Conservation (phyloP, 164 flowering plant species). For the Nelumbo lutea region DNA sequence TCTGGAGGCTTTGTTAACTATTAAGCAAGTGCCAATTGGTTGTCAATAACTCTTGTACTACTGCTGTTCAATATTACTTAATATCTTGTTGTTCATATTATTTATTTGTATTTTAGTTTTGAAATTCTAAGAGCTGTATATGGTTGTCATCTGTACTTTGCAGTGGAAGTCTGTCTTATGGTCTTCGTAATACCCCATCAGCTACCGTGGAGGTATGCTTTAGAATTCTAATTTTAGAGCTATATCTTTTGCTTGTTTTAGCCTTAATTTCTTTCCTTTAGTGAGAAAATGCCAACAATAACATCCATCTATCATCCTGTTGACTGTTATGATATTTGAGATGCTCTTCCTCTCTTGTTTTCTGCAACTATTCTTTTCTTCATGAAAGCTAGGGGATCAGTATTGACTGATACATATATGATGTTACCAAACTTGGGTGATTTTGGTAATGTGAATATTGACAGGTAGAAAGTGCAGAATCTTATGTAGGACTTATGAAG, state of each 20-base stretch:
- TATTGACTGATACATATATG: not conserved
- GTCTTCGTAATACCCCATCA: conserved; percentile 79
- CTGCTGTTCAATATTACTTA: too few relatives aligned
- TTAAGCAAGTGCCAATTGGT: too few relatives aligned
- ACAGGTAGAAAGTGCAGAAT: conserved; percentile 76
- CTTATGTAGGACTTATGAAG: conserved; percentile 47
- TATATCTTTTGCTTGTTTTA: too few relatives aligned
- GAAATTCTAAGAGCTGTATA: not conserved
- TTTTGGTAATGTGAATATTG: too few relatives aligned
- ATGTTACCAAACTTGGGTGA: too few relatives aligned
- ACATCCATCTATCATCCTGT: too few relatives aligned
- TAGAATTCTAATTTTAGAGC: not conserved
- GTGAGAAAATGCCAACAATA: too few relatives aligned
- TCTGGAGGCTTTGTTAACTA: too few relatives aligned
- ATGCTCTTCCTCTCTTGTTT: not conserved
- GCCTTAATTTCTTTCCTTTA: too few relatives aligned
- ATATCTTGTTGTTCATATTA: too few relatives aligned
- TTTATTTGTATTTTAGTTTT: not conserved
- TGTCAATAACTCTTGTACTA: too few relatives aligned
- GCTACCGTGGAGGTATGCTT: conserved; percentile 56
- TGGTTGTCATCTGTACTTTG: conserved; percentile 8
- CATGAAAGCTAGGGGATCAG: not conserved
- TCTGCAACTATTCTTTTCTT: not conserved
- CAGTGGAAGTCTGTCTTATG: conserved; percentile 78
- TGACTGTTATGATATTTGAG: not conserved